Conservation (phyloP, 306 rosid species). For the Citrullus colocynthis region DNA sequence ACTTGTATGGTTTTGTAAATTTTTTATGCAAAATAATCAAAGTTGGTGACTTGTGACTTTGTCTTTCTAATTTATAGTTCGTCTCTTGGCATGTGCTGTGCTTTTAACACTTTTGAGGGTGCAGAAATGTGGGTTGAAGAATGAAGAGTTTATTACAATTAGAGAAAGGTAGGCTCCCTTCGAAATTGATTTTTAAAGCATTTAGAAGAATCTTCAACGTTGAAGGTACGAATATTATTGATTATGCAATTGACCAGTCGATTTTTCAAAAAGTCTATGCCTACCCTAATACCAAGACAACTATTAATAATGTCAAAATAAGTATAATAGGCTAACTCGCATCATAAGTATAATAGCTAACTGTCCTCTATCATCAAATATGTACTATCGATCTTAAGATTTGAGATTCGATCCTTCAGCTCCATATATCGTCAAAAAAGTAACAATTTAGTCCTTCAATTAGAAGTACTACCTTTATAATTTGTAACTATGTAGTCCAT, state of each 20-base stretch:
- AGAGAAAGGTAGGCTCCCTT: background rate
- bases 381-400: too few species aligned
- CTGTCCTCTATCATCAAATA: too few species aligned
- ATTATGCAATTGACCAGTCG: background rate
- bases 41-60: background rate
- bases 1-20: background rate
- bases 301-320: too few species aligned
- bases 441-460: too few species aligned
- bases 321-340: too few species aligned
- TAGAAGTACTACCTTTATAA: too few species aligned
- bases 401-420: too few species aligned
- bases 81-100: background rate
- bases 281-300: background rate
- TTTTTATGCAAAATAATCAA: background rate
- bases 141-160: too few species aligned
- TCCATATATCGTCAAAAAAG: too few species aligned
- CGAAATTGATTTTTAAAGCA: background rate
- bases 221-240: background rate
- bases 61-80: background rate
- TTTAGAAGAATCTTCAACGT: background rate
- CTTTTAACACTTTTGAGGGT: background rate
- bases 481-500: too few species aligned
- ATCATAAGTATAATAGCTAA: too few species aligned
- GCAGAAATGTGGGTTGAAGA: background rate
- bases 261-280: background rate